Conservation (phyloP, 345 rosid species). For the Rhodomyrtus tomentosa region DNA sequence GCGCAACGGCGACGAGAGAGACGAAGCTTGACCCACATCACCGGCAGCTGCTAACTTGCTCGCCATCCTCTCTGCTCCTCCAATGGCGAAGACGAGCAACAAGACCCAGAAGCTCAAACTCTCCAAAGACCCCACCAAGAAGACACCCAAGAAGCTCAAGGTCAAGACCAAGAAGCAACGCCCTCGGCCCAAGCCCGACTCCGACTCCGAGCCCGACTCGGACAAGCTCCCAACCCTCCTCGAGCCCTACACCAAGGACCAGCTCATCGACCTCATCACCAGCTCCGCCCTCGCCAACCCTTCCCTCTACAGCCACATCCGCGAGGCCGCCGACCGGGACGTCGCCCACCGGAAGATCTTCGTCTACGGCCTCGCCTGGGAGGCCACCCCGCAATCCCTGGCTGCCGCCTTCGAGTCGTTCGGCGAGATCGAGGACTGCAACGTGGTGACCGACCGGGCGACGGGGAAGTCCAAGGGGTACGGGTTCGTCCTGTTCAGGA, state of each 20-base stretch:
- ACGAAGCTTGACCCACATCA: background rate
- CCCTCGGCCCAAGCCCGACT: background rate
- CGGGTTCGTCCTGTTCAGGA: conserved; percentile 10
- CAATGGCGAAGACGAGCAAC: conserved; percentile 2
- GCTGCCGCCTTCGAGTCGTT: conserved; percentile 34
- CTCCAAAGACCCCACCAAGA: conserved; percentile 4
- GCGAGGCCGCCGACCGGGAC: conserved; percentile 49
- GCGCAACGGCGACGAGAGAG: background rate
- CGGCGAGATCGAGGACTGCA: conserved; percentile 59
- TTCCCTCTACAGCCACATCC: conserved; percentile 32
- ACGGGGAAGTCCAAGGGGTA: conserved; percentile 17
- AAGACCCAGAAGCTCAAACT: background rate
- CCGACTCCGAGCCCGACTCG: conserved; percentile 14
- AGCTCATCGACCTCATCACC: conserved; percentile 53
- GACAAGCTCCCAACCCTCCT: conserved; percentile 37
- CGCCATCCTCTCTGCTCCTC: background rate
- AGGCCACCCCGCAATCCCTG: conserved; percentile 56
- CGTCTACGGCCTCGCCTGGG: conserved; percentile 74
- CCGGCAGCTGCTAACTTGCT: background rate
- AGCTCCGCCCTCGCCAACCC: conserved; percentile 30
- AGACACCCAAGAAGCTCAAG: conserved; percentile 19
- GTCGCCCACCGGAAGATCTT: conserved; percentile 68
- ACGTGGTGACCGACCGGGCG: conserved; percentile 3
- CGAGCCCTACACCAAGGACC: conserved; percentile 51
- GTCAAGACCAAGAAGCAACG: background rate